phyloP scores from a whole-genome alignment of 352 stramenopile species.

The Detonula confervacea region DNA sequence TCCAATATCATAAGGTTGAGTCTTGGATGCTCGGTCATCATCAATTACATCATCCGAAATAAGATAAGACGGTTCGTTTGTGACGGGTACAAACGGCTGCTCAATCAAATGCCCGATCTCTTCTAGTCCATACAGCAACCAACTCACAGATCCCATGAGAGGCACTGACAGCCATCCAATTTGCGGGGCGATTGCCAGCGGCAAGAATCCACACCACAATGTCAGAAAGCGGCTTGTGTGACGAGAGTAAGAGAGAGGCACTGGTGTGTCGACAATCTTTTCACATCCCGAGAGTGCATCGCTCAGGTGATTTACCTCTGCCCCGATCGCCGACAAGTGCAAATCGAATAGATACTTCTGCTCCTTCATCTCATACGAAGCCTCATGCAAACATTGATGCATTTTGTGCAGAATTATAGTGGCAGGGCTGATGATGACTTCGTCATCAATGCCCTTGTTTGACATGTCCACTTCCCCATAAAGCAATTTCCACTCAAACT shows the following conservation, averaged over 20 bases:
- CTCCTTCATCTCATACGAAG: slow-evolving; percentile 20
- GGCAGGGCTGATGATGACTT: neutral
- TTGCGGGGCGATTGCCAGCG: slow-evolving; percentile 51
- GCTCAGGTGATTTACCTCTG: slow-evolving; percentile 15
- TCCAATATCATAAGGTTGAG: slow-evolving; percentile 56
- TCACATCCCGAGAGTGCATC: slow-evolving; percentile 62
- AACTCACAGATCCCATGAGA: slow-evolving; percentile 61
- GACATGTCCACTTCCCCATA: slow-evolving; percentile 10
- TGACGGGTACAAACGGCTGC: slow-evolving; percentile 67
- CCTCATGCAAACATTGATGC: slow-evolving; percentile 19
- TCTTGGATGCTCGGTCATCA: slow-evolving; percentile 58
- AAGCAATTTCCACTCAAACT: slow-evolving; percentile 16
- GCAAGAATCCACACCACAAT: slow-evolving; percentile 73
- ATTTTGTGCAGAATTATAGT: slow-evolving; percentile 30
- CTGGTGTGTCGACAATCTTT: slow-evolving; percentile 77
- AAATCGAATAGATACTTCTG: slow-evolving; percentile 18
- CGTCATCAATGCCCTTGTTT: slow-evolving; percentile 9
- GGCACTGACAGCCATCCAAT: slow-evolving; percentile 49
- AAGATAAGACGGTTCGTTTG: slow-evolving; percentile 66
- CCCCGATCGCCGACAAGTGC: slow-evolving; percentile 11
- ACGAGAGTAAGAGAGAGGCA: slow-evolving; percentile 75
- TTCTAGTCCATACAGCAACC: slow-evolving; percentile 79
- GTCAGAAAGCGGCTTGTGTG: slow-evolving; percentile 79
- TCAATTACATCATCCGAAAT: slow-evolving; percentile 80
- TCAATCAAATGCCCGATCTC: slow-evolving; percentile 85